A percentile compares a stretch with the other conserved stretches of the same genome.
Evolutionary conservation across 2,329 filamentous ascomycete genomes (phyloP).

Genomic region (Paecilomyces dactylethromorphus): DNA sequence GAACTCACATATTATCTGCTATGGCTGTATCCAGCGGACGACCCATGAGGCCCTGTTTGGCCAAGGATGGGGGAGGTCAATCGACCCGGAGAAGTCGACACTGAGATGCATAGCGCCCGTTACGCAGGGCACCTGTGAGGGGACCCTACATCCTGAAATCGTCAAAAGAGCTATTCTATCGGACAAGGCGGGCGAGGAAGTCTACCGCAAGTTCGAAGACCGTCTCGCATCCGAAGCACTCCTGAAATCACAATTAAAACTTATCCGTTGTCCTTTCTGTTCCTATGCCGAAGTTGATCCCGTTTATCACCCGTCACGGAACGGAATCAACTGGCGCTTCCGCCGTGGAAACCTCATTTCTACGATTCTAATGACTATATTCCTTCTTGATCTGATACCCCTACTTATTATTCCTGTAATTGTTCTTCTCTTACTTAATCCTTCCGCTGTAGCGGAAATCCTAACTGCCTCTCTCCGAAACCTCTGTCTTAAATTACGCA

Average conservation of each 20-base stretch:
- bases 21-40: slow-evolving; percentile 74
- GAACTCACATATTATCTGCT: slow-evolving; percentile 40
- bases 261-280: slow-evolving; percentile 86
- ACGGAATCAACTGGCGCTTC: slow-evolving; percentile 51
- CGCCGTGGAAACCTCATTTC: slow-evolving; percentile 50
- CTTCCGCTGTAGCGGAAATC: slow-evolving; percentile 43
- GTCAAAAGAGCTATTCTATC: slow-evolving; percentile 66
- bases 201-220: slow-evolving; percentile 69
- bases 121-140: slow-evolving; percentile 59
- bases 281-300: slow-evolving; percentile 84
- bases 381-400: slow-evolving; percentile 38
- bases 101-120: slow-evolving; percentile 77
- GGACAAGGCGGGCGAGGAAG: slow-evolving; percentile 63
- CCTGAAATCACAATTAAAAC: slow-evolving; percentile 63
- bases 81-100: slow-evolving; percentile 65
- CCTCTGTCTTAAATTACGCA: slow-evolving; percentile 63
- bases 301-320: slow-evolving; percentile 54
- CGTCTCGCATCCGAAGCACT: slow-evolving; percentile 72
- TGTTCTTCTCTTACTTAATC: slow-evolving; percentile 51
- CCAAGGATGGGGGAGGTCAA: slow-evolving; percentile 79
- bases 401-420: slow-evolving; percentile 47
- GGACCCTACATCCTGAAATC: slow-evolving; percentile 63
- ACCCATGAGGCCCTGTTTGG: slow-evolving; percentile 86
- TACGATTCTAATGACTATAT: slow-evolving; percentile 41
- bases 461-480: slow-evolving; percentile 58